phyloP scores from a whole-genome alignment of 768 basidiomycete genomes.

The Sistotremastrum niveocremeum region DNA sequence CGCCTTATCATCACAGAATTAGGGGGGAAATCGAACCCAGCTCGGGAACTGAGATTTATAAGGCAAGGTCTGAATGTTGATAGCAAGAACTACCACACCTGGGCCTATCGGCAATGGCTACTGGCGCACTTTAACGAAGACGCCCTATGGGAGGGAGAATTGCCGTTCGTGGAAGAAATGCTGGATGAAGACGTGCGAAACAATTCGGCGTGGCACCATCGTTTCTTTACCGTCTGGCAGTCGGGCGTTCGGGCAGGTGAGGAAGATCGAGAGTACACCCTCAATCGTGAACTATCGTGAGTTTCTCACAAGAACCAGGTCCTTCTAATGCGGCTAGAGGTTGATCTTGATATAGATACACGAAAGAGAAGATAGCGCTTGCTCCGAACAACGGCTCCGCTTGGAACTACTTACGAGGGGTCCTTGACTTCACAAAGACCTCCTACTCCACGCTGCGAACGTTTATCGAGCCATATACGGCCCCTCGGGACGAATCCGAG shows the following conservation, averaged over 20 bases:
- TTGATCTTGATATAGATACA: slow-evolving; percentile 36
- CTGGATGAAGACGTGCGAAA: slow-evolving; percentile 72
- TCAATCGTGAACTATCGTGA: slow-evolving; percentile 64
- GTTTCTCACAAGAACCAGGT: slow-evolving; percentile 16
- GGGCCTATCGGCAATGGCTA: slow-evolving; percentile 95
- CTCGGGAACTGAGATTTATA: slow-evolving; percentile 67
- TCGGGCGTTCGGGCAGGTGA: slow-evolving; percentile 50
- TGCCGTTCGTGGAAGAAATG: slow-evolving; percentile 62
- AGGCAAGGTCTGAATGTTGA: slow-evolving; percentile 58
- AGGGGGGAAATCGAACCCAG: slow-evolving; percentile 19
- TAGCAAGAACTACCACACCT: slow-evolving; percentile 97
- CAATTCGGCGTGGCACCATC: slow-evolving; percentile 96
- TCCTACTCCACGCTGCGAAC: slow-evolving; percentile 41
- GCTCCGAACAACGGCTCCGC: slow-evolving; percentile 90
- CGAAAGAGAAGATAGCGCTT: slow-evolving; percentile 69
- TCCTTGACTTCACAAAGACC: slow-evolving; percentile 47
- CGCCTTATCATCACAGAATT: slow-evolving; percentile 54
- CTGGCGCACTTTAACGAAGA: slow-evolving; percentile 71
- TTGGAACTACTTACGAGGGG: slow-evolving; percentile 92
- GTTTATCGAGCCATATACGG: slow-evolving; percentile 58
- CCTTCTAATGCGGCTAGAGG: neutral
- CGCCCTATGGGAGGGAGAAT: slow-evolving; percentile 59
- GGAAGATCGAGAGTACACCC: slow-evolving; percentile 42
- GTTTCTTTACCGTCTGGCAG: slow-evolving; percentile 77
- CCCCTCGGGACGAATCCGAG: slow-evolving; percentile 9